These are phyloP conservation scores for Mycena belliarum DNA, from an alignment of 768 basidiomycete genomes.

Conservation along the genomic window DNA sequence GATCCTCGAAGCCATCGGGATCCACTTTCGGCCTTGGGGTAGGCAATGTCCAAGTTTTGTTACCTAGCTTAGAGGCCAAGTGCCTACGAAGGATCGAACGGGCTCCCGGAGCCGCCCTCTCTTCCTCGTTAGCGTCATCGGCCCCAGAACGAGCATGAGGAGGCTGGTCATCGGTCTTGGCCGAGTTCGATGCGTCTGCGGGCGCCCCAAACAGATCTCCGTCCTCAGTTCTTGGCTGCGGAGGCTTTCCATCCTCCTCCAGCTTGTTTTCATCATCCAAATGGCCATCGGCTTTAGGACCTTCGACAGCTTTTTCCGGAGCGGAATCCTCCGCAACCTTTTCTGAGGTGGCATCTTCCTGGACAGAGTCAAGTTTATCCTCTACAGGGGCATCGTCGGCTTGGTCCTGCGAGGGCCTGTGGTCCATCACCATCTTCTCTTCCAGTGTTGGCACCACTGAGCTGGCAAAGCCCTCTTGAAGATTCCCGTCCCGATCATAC, in stretches of 20 bases:
- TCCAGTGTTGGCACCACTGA: conserved; percentile 69
- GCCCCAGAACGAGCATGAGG: conserved; percentile 47
- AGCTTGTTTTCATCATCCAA: not conserved
- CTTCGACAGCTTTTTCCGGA: not conserved
- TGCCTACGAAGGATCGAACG: conserved; percentile 57
- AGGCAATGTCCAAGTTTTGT: conserved; percentile 62
- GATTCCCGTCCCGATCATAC: conserved; percentile 50
- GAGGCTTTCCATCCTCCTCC: conserved; percentile 14
- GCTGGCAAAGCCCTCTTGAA: conserved; percentile 58
- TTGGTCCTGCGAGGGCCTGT: conserved; percentile 38
- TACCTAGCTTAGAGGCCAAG: conserved; percentile 49
- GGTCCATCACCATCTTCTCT: conserved; percentile 61
- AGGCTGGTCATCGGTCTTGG: conserved; percentile 45
- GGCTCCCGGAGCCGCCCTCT: conserved; percentile 49
- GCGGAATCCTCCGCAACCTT: not conserved
- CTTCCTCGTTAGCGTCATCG: conserved; percentile 47
- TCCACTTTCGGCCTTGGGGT: conserved; percentile 72
- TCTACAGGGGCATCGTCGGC: conserved; percentile 26
- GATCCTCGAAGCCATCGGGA: conserved; percentile 83
- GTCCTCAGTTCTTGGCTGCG: conserved; percentile 40
- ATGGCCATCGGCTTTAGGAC: conserved; percentile 2
- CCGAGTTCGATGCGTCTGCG: conserved; percentile 47
- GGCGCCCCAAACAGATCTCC: conserved; percentile 55
- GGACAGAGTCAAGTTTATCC: conserved; percentile 31
- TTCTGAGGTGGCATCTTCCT: conserved; percentile 13